Evolutionary conservation across 352 stramenopile genomes (phyloP).

Genomic region (Phytophthora boehmeriae): DNA sequence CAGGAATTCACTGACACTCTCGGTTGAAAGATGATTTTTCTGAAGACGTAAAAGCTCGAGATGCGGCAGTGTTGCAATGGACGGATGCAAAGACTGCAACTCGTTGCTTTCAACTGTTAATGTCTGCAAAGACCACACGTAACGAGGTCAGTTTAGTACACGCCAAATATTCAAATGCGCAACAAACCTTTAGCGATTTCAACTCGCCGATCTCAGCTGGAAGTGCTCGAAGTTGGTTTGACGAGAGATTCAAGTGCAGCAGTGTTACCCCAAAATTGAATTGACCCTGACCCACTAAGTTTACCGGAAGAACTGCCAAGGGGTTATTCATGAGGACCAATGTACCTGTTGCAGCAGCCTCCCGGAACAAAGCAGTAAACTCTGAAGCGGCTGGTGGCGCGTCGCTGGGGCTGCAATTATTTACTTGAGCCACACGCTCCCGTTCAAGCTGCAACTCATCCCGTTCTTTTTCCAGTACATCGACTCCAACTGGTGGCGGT

Average conservation of each 20-base stretch:
- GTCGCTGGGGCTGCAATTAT: conserved; percentile 8
- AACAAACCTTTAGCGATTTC: conserved; percentile 44
- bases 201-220: conserved; percentile 55
- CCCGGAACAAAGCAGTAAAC: conserved; percentile 49
- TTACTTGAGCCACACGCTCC: conserved; percentile 21
- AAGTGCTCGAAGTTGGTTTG: conserved; percentile 59
- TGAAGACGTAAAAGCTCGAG: conserved; percentile 69
- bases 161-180: background rate
- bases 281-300: conserved; percentile 26
- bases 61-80: conserved; percentile 47
- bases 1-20: conserved; percentile 53
- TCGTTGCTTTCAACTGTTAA: conserved; percentile 74
- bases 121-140: conserved; percentile 37
- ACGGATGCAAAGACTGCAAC: conserved; percentile 48
- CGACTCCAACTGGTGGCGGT: conserved; percentile 47
- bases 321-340: conserved; percentile 52
- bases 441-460: conserved; percentile 56
- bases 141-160: conserved; percentile 4
- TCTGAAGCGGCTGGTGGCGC: conserved; percentile 12
- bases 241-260: conserved; percentile 71
- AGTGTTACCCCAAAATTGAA: conserved; percentile 59
- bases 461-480: conserved; percentile 74
- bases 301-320: conserved; percentile 33
- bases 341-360: conserved; percentile 59
- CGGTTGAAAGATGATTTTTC: conserved; percentile 72